These are phyloP conservation scores for Penicillium sp. DNA, from an alignment of 2,329 filamentous ascomycete species.

Conservation along the genomic window DNA sequence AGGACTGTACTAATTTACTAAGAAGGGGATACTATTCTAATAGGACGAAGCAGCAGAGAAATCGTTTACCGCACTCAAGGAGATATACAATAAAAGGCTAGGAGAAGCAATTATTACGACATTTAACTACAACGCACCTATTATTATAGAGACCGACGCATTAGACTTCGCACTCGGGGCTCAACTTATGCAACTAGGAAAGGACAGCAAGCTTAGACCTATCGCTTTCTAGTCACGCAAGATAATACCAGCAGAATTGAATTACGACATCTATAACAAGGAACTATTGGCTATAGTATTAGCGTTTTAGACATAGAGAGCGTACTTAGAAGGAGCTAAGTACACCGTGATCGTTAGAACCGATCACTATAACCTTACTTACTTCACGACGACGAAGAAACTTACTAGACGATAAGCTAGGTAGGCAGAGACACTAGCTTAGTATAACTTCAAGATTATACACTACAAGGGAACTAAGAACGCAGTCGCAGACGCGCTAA, in stretches of 20 bases:
- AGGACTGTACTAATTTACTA: neutral
- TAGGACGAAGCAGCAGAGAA: neutral
- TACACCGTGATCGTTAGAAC: neutral
- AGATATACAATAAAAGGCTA: neutral
- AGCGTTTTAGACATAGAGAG: too few relatives aligned
- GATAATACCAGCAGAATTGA: neutral
- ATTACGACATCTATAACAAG: neutral
- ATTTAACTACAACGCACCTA: neutral
- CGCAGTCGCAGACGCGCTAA: neutral
- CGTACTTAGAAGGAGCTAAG: neutral
- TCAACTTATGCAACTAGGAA: too few relatives aligned
- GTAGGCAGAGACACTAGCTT: neutral
- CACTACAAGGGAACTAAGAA: neutral
- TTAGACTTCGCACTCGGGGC: neutral
- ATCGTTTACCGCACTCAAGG: neutral
- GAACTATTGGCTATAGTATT: neutral
- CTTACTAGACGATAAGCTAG: neutral
- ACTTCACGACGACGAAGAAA: neutral
- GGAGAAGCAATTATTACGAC: neutral
- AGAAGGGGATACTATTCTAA: neutral
- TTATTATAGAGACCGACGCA: neutral
- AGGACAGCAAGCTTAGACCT: neutral
- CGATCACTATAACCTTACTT: neutral
- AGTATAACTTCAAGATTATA: neutral
- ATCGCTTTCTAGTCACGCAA: neutral